These are phyloP conservation scores for Malus hybrid DNA, from an alignment of 331 rosid genomes.

Conservation along the genomic window DNA sequence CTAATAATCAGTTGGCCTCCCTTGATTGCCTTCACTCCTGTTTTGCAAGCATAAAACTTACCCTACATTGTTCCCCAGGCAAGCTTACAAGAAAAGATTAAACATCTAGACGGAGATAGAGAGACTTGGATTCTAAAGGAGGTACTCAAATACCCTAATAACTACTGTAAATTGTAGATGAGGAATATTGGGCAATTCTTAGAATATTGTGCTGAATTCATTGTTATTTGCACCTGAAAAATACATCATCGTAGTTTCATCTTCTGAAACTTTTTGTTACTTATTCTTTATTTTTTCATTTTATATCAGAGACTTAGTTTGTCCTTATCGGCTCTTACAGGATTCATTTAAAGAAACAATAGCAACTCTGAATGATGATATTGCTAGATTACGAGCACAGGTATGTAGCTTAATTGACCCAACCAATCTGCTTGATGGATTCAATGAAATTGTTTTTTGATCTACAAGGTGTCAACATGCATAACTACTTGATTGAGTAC, in stretches of 20 bases:
- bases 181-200: conserved; percentile 2
- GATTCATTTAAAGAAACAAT: conserved; percentile 38
- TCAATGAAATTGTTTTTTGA: not conserved
- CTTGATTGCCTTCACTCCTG: not conserved
- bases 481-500: conserved; percentile 2
- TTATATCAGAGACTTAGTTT: not conserved
- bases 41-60: conserved; percentile 12
- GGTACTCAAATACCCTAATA: conserved; percentile 32
- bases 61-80: conserved; percentile 36
- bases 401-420: conserved; percentile 37
- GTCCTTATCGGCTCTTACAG: conserved; percentile 34
- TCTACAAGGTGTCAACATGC: not conserved
- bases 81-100: conserved; percentile 51
- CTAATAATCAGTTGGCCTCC: not conserved
- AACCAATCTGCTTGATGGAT: conserved; percentile 8
- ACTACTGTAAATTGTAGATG: not conserved
- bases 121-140: conserved; percentile 36
- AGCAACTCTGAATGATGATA: conserved; percentile 35
- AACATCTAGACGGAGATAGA: conserved; percentile 50
- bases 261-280: not conserved
- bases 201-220: not conserved
- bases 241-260: not conserved
- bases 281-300: not conserved
- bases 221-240: not conserved
- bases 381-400: conserved; percentile 45